phyloP scores from a whole-genome alignment of 192 early-diverging fungal species.

The Pecoramyces ruminantium region DNA sequence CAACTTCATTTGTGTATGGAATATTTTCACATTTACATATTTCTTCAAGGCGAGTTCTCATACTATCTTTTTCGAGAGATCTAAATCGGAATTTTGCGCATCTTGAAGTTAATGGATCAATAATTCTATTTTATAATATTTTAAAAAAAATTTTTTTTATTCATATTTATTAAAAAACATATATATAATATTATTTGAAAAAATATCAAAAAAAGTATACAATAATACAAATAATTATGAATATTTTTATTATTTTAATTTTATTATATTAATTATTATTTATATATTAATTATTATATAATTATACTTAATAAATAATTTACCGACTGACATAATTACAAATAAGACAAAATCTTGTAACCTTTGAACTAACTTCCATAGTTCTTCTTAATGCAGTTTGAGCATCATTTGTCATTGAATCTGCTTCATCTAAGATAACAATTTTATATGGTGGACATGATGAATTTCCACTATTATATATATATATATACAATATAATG shows the following conservation, averaged over 20 bases:
- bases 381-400: conserved; percentile 81
- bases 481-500: background rate
- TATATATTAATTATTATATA: too few species aligned
- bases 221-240: too few species aligned
- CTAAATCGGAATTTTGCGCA: conserved; percentile 94
- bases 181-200: too few species aligned
- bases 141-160: too few species aligned
- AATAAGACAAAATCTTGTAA: conserved; percentile 88
- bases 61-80: conserved; percentile 45
- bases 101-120: conserved; percentile 80
- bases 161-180: too few species aligned
- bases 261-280: too few species aligned
- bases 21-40: conserved; percentile 56
- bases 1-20: conserved; percentile 27
- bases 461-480: conserved; percentile 4
- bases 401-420: conserved; percentile 88
- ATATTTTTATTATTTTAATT: too few species aligned
- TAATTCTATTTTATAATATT: conserved; percentile 36
- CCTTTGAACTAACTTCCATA: conserved; percentile 85
- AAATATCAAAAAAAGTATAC: too few species aligned
- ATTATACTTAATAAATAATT: background rate
- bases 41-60: conserved; percentile 36
- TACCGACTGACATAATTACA: conserved; percentile 71
- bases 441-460: conserved; percentile 82
- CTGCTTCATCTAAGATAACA: conserved; percentile 91